These are phyloP conservation scores for Ormosia emarginata DNA, from an alignment of 306 rosid genomes.

Conservation along the genomic window DNA sequence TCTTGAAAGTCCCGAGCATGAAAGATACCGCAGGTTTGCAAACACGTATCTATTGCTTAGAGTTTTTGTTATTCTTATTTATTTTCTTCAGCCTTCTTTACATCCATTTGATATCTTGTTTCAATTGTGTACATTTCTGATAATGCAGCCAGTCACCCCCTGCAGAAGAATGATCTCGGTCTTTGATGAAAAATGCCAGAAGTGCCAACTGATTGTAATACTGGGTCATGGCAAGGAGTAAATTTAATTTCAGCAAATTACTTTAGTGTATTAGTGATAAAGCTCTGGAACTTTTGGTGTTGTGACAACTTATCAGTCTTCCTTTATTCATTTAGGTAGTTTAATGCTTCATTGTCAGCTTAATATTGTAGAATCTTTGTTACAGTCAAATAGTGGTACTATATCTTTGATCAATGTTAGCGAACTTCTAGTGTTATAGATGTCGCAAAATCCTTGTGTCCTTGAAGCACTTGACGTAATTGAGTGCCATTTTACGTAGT, in stretches of 20 bases:
- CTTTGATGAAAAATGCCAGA: constrained; percentile 1
- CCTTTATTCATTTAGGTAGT: constrained; percentile 29
- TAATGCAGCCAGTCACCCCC: constrained; percentile 75
- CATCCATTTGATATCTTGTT: background rate
- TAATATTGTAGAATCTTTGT: constrained; percentile 27
- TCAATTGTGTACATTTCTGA: background rate
- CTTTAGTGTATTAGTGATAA: constrained; percentile 17
- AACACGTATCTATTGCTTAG: background rate
- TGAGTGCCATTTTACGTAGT: background rate
- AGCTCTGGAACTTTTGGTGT: constrained; percentile 17
- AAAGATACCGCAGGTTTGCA: constrained; percentile 72
- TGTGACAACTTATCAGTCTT: constrained; percentile 9
- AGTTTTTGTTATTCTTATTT: background rate
- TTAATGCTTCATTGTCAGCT: background rate
- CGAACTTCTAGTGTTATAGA: background rate
- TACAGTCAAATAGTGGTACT: constrained; percentile 12
- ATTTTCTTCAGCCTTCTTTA: background rate
- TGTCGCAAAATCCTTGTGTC: background rate
- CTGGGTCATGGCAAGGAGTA: constrained; percentile 13
- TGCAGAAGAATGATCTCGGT: constrained; percentile 64
- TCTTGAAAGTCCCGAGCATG: constrained; percentile 78
- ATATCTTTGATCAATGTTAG: background rate
- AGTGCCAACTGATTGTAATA: constrained; percentile 14
- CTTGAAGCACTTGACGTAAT: background rate
- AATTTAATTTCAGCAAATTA: constrained; percentile 17